These are phyloP conservation scores for Salix exigua DNA, from an alignment of 345 rosid genomes.

Conservation along the genomic window DNA sequence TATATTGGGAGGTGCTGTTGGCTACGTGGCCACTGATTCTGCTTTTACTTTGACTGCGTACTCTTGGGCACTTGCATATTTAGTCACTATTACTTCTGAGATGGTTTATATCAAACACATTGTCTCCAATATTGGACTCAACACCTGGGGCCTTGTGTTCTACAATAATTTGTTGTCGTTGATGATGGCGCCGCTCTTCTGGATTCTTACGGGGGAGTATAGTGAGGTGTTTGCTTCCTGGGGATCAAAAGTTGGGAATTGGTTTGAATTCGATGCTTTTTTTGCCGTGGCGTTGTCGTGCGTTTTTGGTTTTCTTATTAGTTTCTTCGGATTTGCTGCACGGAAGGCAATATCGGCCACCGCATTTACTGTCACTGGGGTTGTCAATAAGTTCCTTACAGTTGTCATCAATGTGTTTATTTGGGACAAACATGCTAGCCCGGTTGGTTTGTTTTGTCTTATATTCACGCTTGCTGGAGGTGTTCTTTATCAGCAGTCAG, in stretches of 20 bases:
- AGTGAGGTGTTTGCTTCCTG: constrained; percentile 59
- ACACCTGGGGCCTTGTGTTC: constrained; percentile 92
- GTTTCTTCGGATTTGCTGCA: constrained; percentile 95
- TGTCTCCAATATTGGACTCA: constrained; percentile 87
- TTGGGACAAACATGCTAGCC: constrained; percentile 97
- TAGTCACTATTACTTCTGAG: constrained; percentile 84
- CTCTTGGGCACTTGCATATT: constrained; percentile 89
- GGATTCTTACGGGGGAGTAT: constrained; percentile 82
- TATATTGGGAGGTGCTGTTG: constrained; percentile 85
- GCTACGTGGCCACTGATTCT: constrained; percentile 91
- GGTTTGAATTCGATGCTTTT: constrained; percentile 61
- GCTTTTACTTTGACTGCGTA: constrained; percentile 81
- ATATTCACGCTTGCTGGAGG: constrained; percentile 84
- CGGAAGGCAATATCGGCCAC: constrained; percentile 93
- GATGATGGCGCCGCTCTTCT: constrained; percentile 88
- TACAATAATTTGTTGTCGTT: constrained; percentile 84
- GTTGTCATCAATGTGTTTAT: constrained; percentile 88
- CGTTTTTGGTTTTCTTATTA: constrained; percentile 84
- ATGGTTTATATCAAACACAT: constrained; percentile 98
- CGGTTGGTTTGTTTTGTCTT: constrained; percentile 83
- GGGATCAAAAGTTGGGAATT: constrained; percentile 42
- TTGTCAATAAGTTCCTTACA: constrained; percentile 93
- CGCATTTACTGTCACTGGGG: constrained; percentile 95
- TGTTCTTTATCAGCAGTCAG: constrained; percentile 93
- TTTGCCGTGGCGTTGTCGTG: constrained; percentile 74